These are phyloP conservation scores for Bromus sterilis DNA, from an alignment of 176 grass and related monocot species.

Conservation along the genomic window DNA sequence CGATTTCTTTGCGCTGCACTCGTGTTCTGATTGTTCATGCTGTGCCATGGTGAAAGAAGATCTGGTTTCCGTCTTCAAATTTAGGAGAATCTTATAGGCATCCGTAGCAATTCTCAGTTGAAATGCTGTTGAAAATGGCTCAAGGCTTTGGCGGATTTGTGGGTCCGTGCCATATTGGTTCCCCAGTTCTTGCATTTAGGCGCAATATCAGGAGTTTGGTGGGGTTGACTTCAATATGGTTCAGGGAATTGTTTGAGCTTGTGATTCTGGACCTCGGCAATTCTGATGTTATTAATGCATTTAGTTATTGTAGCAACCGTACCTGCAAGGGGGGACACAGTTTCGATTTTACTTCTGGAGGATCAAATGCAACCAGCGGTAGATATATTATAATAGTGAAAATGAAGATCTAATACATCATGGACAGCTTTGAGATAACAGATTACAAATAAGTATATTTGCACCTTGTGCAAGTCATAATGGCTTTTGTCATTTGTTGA, in stretches of 20 bases:
- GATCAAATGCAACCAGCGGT: not conserved
- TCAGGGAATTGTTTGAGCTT: constrained; percentile 16
- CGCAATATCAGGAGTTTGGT: not conserved
- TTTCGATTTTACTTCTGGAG: constrained; percentile 4
- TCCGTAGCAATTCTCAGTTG: not conserved
- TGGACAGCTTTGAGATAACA: not conserved
- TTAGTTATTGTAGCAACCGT: constrained; percentile 16
- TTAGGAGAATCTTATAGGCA: not conserved
- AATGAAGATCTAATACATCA: not conserved
- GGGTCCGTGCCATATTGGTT: not conserved
- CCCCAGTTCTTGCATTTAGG: constrained; percentile 1
- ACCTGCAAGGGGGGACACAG: not conserved
- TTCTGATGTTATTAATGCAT: constrained; percentile 23
- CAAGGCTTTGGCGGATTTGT: not conserved
- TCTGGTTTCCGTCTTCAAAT: constrained; percentile 9
- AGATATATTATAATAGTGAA: constrained; percentile 7
- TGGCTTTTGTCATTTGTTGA: constrained; percentile 7
- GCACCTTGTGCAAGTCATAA: not conserved
- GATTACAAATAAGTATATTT: not conserved
- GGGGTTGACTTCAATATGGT: constrained; percentile 36
- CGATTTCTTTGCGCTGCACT: constrained; percentile 6
- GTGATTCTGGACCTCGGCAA: constrained; percentile 20
- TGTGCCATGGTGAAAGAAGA: not conserved
- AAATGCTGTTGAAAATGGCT: not conserved
- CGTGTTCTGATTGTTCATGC: not conserved